Percentiles rank a stretch among this genome's conserved stretches.
These are phyloP conservation scores for Trichosporon faecale DNA, from an alignment of 1,284 basidiomycete species.

Conservation along the genomic window DNA sequence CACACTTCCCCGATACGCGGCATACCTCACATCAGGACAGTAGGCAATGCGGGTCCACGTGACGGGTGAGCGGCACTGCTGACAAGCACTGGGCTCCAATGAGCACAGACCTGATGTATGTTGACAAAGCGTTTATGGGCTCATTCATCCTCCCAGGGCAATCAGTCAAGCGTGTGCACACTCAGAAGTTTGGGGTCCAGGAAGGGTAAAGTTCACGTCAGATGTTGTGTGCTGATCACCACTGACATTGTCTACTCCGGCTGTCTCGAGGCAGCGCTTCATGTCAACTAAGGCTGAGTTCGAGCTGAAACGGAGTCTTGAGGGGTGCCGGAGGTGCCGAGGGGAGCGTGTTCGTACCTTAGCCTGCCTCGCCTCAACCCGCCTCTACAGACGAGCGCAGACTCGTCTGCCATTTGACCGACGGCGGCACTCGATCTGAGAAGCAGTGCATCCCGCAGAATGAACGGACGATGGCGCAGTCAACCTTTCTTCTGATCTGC, in stretches of 20 bases:
- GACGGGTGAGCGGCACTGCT: too few relatives aligned
- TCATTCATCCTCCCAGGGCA: not conserved
- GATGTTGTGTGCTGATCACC: not conserved
- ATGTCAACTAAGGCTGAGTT: not conserved
- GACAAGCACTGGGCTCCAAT: too few relatives aligned
- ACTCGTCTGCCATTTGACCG: not conserved
- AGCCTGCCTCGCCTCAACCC: not conserved
- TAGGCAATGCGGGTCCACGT: too few relatives aligned
- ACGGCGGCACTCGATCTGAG: not conserved
- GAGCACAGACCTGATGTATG: too few relatives aligned
- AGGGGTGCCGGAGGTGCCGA: not conserved
- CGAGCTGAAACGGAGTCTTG: not conserved
- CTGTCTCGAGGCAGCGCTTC: not conserved
- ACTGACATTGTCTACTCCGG: not conserved
- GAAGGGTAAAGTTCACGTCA: not conserved
- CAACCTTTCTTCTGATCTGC: not conserved
- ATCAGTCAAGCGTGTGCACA: not conserved
- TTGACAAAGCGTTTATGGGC: too few relatives aligned
- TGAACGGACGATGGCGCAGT: not conserved
- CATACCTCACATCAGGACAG: too few relatives aligned
- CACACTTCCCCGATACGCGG: too few relatives aligned
- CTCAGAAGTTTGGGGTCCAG: too few relatives aligned
- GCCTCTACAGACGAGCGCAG: too few relatives aligned
- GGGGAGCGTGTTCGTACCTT: not conserved
- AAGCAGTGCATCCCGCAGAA: not conserved